Evolutionary conservation across 73 alveolate genomes (phyloP).

Genomic region (Strombidium stylifer): DNA sequence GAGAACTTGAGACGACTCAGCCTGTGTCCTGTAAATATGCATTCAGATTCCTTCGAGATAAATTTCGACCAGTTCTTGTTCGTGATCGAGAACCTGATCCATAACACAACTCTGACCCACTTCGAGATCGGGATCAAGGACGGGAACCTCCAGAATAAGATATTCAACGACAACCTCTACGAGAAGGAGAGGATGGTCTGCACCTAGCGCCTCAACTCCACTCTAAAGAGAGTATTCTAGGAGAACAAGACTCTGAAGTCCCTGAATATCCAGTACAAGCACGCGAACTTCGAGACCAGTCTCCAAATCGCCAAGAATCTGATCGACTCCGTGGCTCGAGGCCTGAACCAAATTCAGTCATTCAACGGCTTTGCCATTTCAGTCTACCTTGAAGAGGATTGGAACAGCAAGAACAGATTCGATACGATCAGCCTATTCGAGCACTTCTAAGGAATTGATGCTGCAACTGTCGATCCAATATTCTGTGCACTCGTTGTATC

Average conservation of each 20-base stretch:
- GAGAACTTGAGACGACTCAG: neutral
- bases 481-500: too few species aligned
- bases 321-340: neutral
- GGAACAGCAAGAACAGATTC: neutral
- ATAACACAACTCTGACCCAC: neutral
- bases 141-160: constrained; percentile 24
- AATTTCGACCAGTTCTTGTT: constrained; percentile 4
- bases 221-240: constrained; percentile 6
- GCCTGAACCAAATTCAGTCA: neutral
- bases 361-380: constrained; percentile 18
- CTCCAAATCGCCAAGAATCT: constrained; percentile 24
- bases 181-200: constrained; percentile 18
- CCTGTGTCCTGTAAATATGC: constrained; percentile 6
- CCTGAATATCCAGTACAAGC: constrained; percentile 5
- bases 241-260: neutral
- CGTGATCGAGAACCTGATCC: constrained; percentile 6
- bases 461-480: too few species aligned
- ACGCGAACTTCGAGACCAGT: constrained; percentile 20
- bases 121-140: constrained; percentile 27
- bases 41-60: constrained; percentile 10
- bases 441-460: too few species aligned
- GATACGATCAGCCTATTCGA: neutral
- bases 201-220: constrained; percentile 4
- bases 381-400: constrained; percentile 12
- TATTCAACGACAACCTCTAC: constrained; percentile 14